Evolutionary conservation across 2,329 filamentous ascomycete genomes (phyloP), one percentile per base, ranked within the genome.

Genomic region (Apiospora aurea): DNA sequence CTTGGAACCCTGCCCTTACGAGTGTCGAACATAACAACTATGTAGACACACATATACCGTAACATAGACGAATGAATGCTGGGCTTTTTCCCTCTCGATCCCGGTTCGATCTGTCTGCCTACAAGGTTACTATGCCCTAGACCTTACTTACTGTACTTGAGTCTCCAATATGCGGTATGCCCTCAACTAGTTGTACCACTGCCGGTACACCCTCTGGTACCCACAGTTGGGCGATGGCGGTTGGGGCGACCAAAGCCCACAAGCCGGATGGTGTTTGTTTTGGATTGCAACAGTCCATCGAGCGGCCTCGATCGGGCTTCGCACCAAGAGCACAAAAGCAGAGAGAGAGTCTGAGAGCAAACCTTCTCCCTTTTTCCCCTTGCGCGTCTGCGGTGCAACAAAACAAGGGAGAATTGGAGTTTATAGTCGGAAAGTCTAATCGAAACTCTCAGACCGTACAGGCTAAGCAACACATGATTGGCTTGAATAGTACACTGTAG

Each of bases 201-300:
- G 57, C n/a, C 21, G 57, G 41, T 41, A 41, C 57, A 41, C 34
- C 24, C 57, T 64, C 57, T 64, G 14, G 57, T 64, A 64, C 57
- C 57, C 57, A 64, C 57, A 64, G 57, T 41, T 64, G 34, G 34
- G 57, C 57, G 57, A 41, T n/a, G 57, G 57, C 57, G 57, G 57
- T 24, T 64, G 57, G 57, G 34, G 57, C 57, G 57, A 64, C 57
- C 57, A 64, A 64, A 64, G 57, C 57, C 34, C 57, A 64, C 57
- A 64, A 38, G 57, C 24, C 57, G 34, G 57, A 41, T 38, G 34
- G 57, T 64, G 57, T 64, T 64, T 64, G 57, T 41, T 41, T 64
- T 64, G 57, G 57, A 64, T 64, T 64, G 57, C 57, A 41, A 41
- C 57, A 64, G 57, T n/a, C 29, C 57, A 64, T 64, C 57, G 57